Evolutionary conservation across 257 asterid genomes (phyloP).

Genomic region (Haberlea rhodopensis): DNA sequence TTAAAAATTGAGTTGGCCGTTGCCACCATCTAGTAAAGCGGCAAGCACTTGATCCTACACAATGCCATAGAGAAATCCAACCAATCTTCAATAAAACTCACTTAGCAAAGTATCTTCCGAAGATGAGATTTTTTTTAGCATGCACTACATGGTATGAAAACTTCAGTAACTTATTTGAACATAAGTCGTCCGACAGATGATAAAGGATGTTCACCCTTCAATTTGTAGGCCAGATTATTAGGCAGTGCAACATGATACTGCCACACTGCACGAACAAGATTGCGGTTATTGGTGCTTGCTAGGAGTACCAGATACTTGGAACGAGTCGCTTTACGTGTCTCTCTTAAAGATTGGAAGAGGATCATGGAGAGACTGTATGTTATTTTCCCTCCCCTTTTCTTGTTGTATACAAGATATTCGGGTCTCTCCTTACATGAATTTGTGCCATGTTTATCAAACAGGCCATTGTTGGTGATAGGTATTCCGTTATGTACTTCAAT

Average conservation of each 20-base stretch:
- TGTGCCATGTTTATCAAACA: no score
- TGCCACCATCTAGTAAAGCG: no score
- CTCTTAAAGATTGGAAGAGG: constrained; percentile 56
- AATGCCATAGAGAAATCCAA: constrained; percentile 70
- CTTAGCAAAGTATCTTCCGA: constrained; percentile 67
- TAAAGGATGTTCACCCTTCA: constrained; percentile 88
- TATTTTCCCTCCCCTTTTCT: no score
- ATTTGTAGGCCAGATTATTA: constrained; percentile 54
- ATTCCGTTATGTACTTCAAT: no score
- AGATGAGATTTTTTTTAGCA: constrained; percentile 69
- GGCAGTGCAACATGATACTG: constrained; percentile 31
- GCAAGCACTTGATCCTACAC: no score
- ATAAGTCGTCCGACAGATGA: constrained; percentile 78
- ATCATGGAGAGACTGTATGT: constrained; percentile 41
- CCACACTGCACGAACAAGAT: constrained; percentile 57
- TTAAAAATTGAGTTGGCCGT: no score
- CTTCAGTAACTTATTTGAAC: constrained; percentile 65
- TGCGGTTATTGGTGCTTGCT: constrained; percentile 99
- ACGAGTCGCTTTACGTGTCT: constrained; percentile 70
- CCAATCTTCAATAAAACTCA: constrained; percentile 58
- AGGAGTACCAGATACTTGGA: constrained; percentile 96
- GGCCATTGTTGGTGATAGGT: no score
- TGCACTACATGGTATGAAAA: constrained; percentile 56
- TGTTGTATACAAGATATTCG: no score
- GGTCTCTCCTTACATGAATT: no score